Percentiles rank a stretch among this genome's conserved stretches.
These are phyloP conservation scores for Grosmannia penicillata DNA, from an alignment of 2,329 filamentous ascomycete genomes.

Conservation along the genomic window DNA sequence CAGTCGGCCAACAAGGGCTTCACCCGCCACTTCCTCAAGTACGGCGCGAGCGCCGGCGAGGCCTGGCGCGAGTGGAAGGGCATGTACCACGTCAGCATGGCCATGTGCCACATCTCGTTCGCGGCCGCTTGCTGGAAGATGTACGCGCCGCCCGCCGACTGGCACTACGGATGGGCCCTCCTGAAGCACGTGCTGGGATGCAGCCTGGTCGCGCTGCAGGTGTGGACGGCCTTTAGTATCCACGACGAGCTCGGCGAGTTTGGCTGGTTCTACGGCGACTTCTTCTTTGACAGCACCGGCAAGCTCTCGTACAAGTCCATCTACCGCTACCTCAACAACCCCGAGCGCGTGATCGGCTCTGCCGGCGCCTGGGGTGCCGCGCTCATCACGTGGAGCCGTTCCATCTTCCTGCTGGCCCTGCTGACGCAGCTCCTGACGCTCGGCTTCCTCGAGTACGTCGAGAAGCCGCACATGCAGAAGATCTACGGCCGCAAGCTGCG, in stretches of 20 bases:
- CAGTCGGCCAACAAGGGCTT: constrained; percentile 88
- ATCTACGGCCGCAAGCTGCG: constrained; percentile 77
- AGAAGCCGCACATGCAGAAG: constrained; percentile 97
- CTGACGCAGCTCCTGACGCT: constrained; percentile 75
- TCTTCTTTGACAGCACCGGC: constrained; percentile 82
- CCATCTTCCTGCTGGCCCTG: constrained; percentile 76
- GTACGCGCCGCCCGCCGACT: constrained; percentile 76
- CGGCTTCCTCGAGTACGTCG: constrained; percentile 80
- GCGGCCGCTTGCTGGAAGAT: constrained; percentile 91
- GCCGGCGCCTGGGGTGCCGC: constrained; percentile 93
- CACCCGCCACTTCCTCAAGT: constrained; percentile 97
- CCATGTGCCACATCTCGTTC: constrained; percentile 79
- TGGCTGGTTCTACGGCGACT: constrained; percentile 98
- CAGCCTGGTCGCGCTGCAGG: constrained; percentile 67
- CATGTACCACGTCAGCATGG: constrained; percentile 84
- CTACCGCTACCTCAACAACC: constrained; percentile 96
- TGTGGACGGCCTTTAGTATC: constrained; percentile 87
- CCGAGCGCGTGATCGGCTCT: constrained; percentile 82
- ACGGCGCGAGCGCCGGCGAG: constrained; percentile 76
- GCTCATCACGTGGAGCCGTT: constrained; percentile 77
- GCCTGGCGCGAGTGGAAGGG: constrained; percentile 98
- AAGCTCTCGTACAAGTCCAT: constrained; percentile 94
- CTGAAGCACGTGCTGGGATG: constrained; percentile 77
- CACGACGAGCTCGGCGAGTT: constrained; percentile 95
- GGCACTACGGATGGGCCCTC: constrained; percentile 72